phyloP scores from a whole-genome alignment of 2,329 filamentous ascomycete genomes.

The Pseudocercospora eumusae region DNA sequence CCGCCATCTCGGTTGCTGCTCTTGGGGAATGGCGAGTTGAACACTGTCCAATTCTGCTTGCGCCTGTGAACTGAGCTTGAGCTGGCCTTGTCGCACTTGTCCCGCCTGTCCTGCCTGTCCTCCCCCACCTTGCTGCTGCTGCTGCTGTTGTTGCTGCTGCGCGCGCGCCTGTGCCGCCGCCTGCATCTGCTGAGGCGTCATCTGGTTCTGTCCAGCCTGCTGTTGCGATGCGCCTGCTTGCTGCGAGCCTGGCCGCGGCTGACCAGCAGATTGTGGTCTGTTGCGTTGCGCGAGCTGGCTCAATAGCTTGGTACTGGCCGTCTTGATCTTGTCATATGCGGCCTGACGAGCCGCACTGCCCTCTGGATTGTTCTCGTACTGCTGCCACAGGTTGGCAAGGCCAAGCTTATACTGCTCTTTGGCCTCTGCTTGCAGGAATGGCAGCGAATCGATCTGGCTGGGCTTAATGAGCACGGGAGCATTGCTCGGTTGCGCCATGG shows the following conservation, averaged over 20 bases:
- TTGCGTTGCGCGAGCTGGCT: constrained; percentile 25
- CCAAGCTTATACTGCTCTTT: constrained; percentile 58
- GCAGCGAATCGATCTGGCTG: constrained; percentile 56
- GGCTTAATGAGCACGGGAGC: constrained; percentile 47
- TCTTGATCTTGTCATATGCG: constrained; percentile 55
- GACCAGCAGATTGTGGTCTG: constrained; percentile 29
- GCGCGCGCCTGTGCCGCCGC: constrained; percentile 14
- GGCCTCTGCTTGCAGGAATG: constrained; percentile 55
- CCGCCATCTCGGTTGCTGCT: constrained; percentile 21
- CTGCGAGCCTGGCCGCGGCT: constrained; percentile 19
- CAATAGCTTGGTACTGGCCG: constrained; percentile 50
- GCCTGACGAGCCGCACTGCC: constrained; percentile 53
- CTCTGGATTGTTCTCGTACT: constrained; percentile 51
- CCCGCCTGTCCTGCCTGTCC: constrained; percentile 8
- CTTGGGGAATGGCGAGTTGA: constrained; percentile 14
- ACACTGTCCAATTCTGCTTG: constrained; percentile 19
- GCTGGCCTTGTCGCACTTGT: constrained; percentile 1
- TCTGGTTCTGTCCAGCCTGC: constrained; percentile 28
- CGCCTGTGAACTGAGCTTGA: constrained; percentile 15
- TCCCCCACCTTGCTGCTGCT: constrained; percentile 28
- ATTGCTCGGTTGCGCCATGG: constrained; percentile 18
- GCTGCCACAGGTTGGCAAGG: constrained; percentile 57
- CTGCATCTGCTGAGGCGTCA: constrained; percentile 14
- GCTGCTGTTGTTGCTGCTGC: constrained; percentile 23
- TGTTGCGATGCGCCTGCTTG: constrained; percentile 22